Percentiles rank a stretch among this genome's conserved stretches.
Conservation (phyloP, 129 eudicot genomes). For the Ambrosia trifida region DNA sequence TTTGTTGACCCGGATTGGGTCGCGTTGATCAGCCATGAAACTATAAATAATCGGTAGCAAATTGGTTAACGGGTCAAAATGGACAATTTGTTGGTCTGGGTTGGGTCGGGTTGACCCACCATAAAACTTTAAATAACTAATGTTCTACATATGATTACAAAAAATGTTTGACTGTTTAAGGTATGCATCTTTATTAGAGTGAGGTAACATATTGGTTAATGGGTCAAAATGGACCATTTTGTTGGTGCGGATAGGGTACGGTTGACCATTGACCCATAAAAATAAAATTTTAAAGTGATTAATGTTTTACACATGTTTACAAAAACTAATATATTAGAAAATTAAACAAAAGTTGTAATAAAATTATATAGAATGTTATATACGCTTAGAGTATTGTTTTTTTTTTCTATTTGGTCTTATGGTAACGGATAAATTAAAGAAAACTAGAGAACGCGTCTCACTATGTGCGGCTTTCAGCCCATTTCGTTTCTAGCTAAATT, state of each 20-base stretch:
- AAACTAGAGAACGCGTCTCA: too few relatives aligned
- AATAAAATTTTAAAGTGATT: background rate
- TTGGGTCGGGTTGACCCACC: background rate
- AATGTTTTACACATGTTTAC: background rate
- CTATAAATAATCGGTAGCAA: background rate
- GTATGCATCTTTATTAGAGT: slow-evolving; percentile 29
- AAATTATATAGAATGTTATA: background rate
- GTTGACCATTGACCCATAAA: background rate
- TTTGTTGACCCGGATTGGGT: background rate
- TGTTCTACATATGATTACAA: background rate
- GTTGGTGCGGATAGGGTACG: too few relatives aligned
- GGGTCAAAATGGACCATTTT: too few relatives aligned
- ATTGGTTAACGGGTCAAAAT: background rate
- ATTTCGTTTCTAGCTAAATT: too few relatives aligned
- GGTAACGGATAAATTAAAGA: too few relatives aligned
- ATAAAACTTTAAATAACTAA: background rate
- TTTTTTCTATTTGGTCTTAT: too few relatives aligned
- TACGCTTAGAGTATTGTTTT: background rate
- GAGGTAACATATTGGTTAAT: too few relatives aligned
- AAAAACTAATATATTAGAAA: background rate
- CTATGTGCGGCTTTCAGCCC: background rate
- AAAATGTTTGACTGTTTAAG: slow-evolving; percentile 89
- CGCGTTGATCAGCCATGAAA: background rate
- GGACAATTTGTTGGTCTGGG: background rate
- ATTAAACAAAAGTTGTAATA: background rate